These are phyloP conservation scores for Prunus armeniaca DNA, from an alignment of 306 rosid species.

Conservation along the genomic window DNA sequence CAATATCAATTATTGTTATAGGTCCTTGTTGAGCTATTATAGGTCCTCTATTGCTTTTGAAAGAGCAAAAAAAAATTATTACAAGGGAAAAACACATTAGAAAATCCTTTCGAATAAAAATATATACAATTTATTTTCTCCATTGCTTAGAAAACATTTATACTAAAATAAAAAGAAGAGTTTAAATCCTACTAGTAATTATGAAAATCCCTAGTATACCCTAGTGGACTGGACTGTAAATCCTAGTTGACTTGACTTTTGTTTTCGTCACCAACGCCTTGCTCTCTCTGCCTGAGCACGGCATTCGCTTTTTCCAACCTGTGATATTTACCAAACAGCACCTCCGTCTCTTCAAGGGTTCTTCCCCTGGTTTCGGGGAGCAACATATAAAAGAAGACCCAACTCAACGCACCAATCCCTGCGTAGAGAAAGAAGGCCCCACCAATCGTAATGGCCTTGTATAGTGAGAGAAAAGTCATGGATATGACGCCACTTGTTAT, in stretches of 20 bases:
- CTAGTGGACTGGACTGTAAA: no score
- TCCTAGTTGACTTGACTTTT: background rate
- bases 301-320: background rate
- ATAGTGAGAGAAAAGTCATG: conserved; percentile 43
- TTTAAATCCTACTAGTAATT: no score
- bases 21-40: no score
- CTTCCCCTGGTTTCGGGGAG: conserved; percentile 55
- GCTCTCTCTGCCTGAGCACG: background rate
- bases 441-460: conserved; percentile 34
- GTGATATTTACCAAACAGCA: conserved; percentile 37
- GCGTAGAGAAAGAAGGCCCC: conserved; percentile 49
- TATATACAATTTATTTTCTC: no score
- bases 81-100: no score
- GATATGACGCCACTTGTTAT: conserved; percentile 46
- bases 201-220: no score
- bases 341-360: conserved; percentile 48
- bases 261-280: background rate
- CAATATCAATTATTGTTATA: no score
- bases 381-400: conserved; percentile 40
- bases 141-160: no score
- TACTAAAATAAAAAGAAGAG: no score
- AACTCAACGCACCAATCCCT: conserved; percentile 2
- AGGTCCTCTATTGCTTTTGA: no score
- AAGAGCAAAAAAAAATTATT: no score
- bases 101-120: no score